Conservation (phyloP, 352 stramenopile species). For the Phytopythium chamaehyphon region DNA sequence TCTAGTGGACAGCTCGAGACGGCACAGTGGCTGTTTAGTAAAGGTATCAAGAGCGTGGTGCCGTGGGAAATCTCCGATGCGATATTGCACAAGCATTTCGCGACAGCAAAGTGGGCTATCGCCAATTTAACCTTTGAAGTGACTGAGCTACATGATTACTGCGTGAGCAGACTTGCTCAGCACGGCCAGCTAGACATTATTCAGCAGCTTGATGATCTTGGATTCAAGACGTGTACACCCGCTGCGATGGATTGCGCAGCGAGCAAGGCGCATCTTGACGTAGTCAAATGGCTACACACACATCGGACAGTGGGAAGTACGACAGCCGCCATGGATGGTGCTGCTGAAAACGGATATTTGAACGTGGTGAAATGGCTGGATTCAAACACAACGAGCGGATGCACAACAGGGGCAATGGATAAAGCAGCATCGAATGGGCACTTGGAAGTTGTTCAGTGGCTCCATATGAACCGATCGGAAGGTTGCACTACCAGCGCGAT, state of each 20-base stretch:
- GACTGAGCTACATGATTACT: too few relatives aligned
- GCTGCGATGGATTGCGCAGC: slow-evolving; percentile 31
- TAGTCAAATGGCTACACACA: slow-evolving; percentile 32
- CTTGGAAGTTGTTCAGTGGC: slow-evolving; percentile 11
- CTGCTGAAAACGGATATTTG: slow-evolving; percentile 21
- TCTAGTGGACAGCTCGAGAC: too few relatives aligned
- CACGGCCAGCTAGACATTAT: slow-evolving; percentile 26
- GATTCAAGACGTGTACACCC: slow-evolving; percentile 14
- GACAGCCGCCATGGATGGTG: slow-evolving; percentile 25
- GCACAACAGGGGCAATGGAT: slow-evolving; percentile 24
- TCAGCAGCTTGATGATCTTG: slow-evolving; percentile 25
- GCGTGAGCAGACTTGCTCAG: slow-evolving; percentile 13
- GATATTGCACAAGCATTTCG: too few relatives aligned
- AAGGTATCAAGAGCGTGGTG: too few relatives aligned
- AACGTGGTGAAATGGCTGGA: slow-evolving; percentile 33
- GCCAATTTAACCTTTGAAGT: too few relatives aligned
- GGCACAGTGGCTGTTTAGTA: too few relatives aligned
- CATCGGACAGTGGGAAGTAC: slow-evolving; percentile 27
- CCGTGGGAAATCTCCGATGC: too few relatives aligned
- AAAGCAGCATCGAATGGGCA: slow-evolving; percentile 20
- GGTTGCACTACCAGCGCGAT: slow-evolving; percentile 12
- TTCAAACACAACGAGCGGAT: slow-evolving; percentile 25
- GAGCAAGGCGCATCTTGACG: slow-evolving; percentile 23
- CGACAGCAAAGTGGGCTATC: too few relatives aligned
- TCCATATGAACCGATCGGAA: slow-evolving; percentile 4